Conservation (phyloP, 176 grass and related monocot species). For the Triticum monococcum region DNA sequence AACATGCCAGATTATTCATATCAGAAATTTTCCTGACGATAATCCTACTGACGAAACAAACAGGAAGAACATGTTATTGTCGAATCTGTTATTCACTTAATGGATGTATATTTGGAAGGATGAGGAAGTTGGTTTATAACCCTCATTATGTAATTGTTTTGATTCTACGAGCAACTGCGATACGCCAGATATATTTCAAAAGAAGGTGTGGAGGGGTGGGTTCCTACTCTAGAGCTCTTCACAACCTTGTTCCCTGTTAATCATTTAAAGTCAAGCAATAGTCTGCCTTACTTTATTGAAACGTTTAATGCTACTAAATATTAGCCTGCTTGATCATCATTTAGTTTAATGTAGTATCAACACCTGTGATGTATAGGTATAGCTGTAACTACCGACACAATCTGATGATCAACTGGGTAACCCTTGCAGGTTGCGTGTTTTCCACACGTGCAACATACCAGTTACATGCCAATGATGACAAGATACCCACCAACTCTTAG, state of each 20-base stretch:
- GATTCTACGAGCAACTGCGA: too few relatives aligned
- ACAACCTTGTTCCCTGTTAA: background rate
- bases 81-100: background rate
- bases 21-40: background rate
- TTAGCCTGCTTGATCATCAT: background rate
- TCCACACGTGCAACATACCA: background rate
- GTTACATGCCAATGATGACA: background rate
- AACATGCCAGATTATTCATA: background rate
- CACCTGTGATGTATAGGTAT: background rate
- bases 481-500: background rate
- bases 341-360: background rate
- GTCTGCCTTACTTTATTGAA: background rate
- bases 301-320: background rate
- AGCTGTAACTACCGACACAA: background rate
- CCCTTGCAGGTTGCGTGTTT: background rate
- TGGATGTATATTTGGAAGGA: too few relatives aligned
- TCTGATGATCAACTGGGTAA: background rate
- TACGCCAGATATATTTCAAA: background rate
- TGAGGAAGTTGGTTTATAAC: background rate
- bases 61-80: background rate
- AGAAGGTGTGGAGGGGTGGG: background rate
- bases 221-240: background rate
- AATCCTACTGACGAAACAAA: background rate
- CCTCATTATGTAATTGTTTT: background rate
- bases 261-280: background rate